Evolutionary conservation across 371 early-diverging fungal species (phyloP), one percentile per base, ranked within the genome.

Genomic region (Apophysomyces ossiformis): DNA sequence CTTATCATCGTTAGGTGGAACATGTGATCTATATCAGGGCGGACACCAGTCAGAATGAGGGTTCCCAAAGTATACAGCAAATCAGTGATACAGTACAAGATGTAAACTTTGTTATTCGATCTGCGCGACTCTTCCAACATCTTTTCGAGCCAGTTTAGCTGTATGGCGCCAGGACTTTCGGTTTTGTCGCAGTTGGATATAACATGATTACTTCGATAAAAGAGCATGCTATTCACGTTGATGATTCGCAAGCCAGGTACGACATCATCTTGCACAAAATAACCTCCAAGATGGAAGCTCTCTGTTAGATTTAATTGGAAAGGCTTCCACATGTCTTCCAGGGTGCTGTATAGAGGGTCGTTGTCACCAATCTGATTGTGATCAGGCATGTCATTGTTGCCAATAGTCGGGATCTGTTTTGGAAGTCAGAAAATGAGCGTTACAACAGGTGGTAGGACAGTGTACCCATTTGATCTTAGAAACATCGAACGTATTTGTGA

Each of bases 171-270:
- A 2, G 78, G 58, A 6, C 76, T 69, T 2, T 50, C 39, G 5
- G 18, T 50, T n/a, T 62, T 26, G 2, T 69, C 60, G 60, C 95
- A 94, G 8, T 90, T 91, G 38, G 83, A 77, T 1, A 91, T 88
- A 4, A 85, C 85, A 39, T 83, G 77, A 70, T 94, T 94, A 58
- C 83, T 79, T 38, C 79, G 81, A 70, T 83, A 89, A 67, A 92
- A 92, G 60, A 85, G 90, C 58, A 93, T 79, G 0, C 92, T 90
- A 68, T 93, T 93, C 43, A 93, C 73, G 4, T 90, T 78, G 6
- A 93, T 69, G 26, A 87, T 85, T 11, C 78, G 50, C 54, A 82
- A 68, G 58, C 75, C 78, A 38, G 76, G 79, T 0, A 75, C 75
- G 7, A 76, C 72, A 32, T 92, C 81, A 21, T 89, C 84, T 13